Conservation (phyloP, 805 yeast species). For the Candida pseudofarinosa region DNA sequence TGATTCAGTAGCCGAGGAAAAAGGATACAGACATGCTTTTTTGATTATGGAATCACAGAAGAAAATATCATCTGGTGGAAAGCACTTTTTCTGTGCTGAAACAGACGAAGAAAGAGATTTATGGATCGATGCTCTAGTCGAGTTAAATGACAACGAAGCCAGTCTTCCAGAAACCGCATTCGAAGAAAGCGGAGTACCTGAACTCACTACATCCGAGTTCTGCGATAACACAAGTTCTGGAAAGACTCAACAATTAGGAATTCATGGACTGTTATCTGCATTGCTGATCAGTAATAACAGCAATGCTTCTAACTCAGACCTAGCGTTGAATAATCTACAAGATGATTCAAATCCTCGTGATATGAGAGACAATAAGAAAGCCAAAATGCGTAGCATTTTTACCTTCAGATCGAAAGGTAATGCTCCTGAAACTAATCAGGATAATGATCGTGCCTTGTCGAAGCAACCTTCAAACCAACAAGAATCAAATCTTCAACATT, state of each 20-base stretch:
- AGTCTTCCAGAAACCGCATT: not conserved
- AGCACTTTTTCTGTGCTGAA: constrained; percentile 74
- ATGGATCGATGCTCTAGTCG: constrained; percentile 54
- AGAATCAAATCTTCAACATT: constrained; percentile 21
- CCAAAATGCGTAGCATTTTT: constrained; percentile 56
- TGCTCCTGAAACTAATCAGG: not conserved
- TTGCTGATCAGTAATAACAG: not conserved
- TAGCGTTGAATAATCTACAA: not conserved
- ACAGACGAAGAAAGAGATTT: constrained; percentile 69
- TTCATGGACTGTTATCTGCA: not conserved
- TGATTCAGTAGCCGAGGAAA: constrained; percentile 40
- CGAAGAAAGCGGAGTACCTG: not conserved
- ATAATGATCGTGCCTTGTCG: too few species aligned
- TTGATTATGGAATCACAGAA: constrained; percentile 47
- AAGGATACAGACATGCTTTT: constrained; percentile 59
- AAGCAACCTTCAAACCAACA: constrained; percentile 1
- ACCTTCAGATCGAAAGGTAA: constrained; percentile 44
- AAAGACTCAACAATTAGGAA: not conserved
- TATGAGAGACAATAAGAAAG: constrained; percentile 38
- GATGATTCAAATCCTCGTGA: constrained; percentile 1
- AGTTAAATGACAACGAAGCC: constrained; percentile 20
- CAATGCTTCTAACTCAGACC: not conserved
- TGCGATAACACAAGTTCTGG: not conserved
- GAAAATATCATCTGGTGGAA: constrained; percentile 35
- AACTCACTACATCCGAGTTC: not conserved